Evolutionary conservation across 2,329 filamentous ascomycete genomes (phyloP).

Genomic region (Aspergillus thermomutatus): DNA sequence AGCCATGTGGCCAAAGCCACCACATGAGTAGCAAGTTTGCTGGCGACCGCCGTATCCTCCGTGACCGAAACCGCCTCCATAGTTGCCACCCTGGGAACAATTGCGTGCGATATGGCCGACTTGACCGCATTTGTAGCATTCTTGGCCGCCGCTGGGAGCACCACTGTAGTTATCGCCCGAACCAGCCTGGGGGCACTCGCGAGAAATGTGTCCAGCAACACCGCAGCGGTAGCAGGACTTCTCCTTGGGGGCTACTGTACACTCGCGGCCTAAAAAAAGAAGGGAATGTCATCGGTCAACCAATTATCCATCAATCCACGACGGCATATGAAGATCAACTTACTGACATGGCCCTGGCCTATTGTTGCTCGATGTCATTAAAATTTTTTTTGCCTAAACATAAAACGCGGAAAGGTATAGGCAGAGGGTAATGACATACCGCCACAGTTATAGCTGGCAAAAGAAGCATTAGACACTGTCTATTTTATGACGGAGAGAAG

Average conservation of each 20-base stretch:
- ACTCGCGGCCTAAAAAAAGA: slow-evolving; percentile 69
- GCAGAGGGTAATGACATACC: slow-evolving; percentile 49
- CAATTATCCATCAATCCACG: background rate
- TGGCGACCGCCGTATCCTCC: slow-evolving; percentile 53
- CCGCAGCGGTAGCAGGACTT: slow-evolving; percentile 66
- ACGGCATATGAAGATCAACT: slow-evolving; percentile 32
- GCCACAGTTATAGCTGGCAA: slow-evolving; percentile 72
- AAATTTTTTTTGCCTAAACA: slow-evolving; percentile 17
- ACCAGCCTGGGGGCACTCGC: slow-evolving; percentile 59
- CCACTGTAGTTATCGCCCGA: slow-evolving; percentile 46
- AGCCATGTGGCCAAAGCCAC: slow-evolving; percentile 94
- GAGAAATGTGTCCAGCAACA: slow-evolving; percentile 83
- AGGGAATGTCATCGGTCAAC: slow-evolving; percentile 10
- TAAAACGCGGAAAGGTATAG: background rate
- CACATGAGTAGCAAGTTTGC: slow-evolving; percentile 98
- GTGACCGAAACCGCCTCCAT: slow-evolving; percentile 45
- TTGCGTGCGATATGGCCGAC: slow-evolving; percentile 88
- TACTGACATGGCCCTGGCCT: slow-evolving; percentile 74
- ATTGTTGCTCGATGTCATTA: slow-evolving; percentile 23
- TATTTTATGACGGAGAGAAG: background rate
- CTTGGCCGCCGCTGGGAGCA: slow-evolving; percentile 53
- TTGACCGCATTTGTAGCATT: slow-evolving; percentile 99
- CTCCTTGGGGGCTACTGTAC: slow-evolving; percentile 84
- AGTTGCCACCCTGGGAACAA: slow-evolving; percentile 51
- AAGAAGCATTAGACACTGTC: slow-evolving; percentile 6